These are phyloP conservation scores for Ceratocystis ficicola DNA, from an alignment of 2,329 filamentous ascomycete genomes.

Conservation along the genomic window DNA sequence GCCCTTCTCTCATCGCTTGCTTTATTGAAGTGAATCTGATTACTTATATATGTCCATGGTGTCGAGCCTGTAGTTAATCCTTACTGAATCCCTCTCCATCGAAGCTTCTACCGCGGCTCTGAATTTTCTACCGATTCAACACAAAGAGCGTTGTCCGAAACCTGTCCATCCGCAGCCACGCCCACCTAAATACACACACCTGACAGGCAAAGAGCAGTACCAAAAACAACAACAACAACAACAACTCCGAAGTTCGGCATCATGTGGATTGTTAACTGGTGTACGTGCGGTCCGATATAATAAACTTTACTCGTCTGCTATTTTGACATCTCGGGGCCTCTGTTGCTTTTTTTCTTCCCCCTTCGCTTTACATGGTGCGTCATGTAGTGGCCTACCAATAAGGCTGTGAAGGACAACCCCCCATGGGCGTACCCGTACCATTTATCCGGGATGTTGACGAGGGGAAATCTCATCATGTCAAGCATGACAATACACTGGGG, in stretches of 20 bases:
- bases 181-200: no score
- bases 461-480: not conserved
- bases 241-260: slow-evolving; percentile 28
- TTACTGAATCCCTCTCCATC: not conserved
- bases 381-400: not conserved
- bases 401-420: slow-evolving; percentile 5
- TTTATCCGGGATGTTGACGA: not conserved
- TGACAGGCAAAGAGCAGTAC: no score
- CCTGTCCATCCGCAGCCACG: slow-evolving; percentile 18
- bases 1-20: slow-evolving; percentile 2
- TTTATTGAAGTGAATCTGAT: slow-evolving; percentile 8
- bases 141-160: slow-evolving; percentile 10
- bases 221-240: not conserved
- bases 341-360: not conserved
- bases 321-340: not conserved
- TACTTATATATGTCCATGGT: slow-evolving; percentile 13
- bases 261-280: slow-evolving; percentile 97
- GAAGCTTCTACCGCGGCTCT: not conserved
- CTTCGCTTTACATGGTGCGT: not conserved
- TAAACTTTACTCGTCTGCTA: not conserved
- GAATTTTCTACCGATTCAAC: slow-evolving; percentile 23
- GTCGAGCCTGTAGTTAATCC: not conserved
- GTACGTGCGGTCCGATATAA: slow-evolving; percentile 42
- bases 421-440: not conserved
- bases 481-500: not conserved